Conservation (phyloP, 148 eudicot species). For the Spergularia marina region DNA sequence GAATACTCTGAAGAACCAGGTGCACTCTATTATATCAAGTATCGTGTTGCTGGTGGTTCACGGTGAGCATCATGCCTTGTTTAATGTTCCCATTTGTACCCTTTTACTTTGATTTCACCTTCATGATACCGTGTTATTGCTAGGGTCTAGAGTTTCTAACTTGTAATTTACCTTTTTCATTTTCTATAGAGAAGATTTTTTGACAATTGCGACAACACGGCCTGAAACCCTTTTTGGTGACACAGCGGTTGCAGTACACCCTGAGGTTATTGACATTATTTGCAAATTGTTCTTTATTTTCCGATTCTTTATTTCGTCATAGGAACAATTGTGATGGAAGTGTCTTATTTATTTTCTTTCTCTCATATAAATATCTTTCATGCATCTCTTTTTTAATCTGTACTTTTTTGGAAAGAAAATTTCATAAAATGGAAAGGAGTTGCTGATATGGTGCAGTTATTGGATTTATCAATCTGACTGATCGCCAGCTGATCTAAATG, state of each 20-base stretch:
- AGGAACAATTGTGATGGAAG: neutral
- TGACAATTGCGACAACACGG: conserved; percentile 92
- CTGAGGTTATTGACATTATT: conserved; percentile 49
- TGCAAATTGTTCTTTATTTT: neutral
- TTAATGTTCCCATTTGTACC: neutral
- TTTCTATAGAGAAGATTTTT: conserved; percentile 63
- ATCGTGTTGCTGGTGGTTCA: conserved; percentile 98
- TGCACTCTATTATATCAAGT: conserved; percentile 75
- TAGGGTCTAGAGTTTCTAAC: neutral
- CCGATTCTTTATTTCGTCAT: neutral
- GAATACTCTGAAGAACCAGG: conserved; percentile 99
- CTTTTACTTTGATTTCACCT: neutral
- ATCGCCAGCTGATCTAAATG: neutral
- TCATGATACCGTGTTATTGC: neutral
- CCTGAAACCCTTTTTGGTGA: conserved; percentile 98
- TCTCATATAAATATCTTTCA: too few relatives aligned
- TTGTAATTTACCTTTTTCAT: conserved; percentile 2
- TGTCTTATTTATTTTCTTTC: neutral
- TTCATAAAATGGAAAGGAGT: too few relatives aligned
- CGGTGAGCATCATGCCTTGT: conserved; percentile 40
- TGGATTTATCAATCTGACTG: too few relatives aligned
- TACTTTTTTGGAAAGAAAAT: too few relatives aligned
- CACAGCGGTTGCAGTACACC: conserved; percentile 93
- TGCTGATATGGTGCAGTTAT: too few relatives aligned
- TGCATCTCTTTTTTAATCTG: too few relatives aligned